Evolutionary conservation across 148 eudicot genomes (phyloP), one percentile per base, ranked within the genome.

Genomic region (Silene uniflora): DNA sequence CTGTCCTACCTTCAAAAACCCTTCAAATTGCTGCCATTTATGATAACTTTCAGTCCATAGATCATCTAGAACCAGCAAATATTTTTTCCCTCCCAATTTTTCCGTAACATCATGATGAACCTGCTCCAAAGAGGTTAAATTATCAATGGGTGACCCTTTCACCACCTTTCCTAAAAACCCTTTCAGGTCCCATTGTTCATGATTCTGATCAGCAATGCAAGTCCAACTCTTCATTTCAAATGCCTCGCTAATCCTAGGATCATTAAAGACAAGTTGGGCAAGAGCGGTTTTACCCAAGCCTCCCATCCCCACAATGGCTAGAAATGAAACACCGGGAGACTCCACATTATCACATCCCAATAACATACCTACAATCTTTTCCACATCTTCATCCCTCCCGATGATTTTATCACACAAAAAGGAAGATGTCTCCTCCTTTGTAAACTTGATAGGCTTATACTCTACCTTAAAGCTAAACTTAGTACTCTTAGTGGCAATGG

Each of bases 201-300:
- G 17, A 65, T 75, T 61, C 27, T 49, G 62, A 52, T 83, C 81
- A 60, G 81, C 62, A 19, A 68, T 69, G 67, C 69, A 83, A 62
- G 73, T 67, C 83, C 86, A 80, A 32, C 74, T 27, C 62, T 62
- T 83, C 24, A 47, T 1, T 8, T 67, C 44, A 52, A 80, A 80
- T 16, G 49, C 22, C 10, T 63, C 52, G 13, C 13, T 9, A 62
- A 83, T 70, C 61, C 71, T 54, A 16, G 71, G 62, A 77, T 83
- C 76, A 49, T 80, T 77, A 55, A 72, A 82, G 0, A 77, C 77
- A 56, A 85, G 73, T 42, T 77, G 77, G 47, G 76, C 83, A 39
- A 85, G 74, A 8, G 85, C 78, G 22, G 83, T 79, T 75, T 85
- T 85, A 9, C 85, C 85, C 21, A 82, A 22, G 11, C 87, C 85